Evolutionary conservation across 768 basidiomycete genomes (phyloP), one percentile per base, ranked within the genome.

Genomic region (Lactarius quietus): DNA sequence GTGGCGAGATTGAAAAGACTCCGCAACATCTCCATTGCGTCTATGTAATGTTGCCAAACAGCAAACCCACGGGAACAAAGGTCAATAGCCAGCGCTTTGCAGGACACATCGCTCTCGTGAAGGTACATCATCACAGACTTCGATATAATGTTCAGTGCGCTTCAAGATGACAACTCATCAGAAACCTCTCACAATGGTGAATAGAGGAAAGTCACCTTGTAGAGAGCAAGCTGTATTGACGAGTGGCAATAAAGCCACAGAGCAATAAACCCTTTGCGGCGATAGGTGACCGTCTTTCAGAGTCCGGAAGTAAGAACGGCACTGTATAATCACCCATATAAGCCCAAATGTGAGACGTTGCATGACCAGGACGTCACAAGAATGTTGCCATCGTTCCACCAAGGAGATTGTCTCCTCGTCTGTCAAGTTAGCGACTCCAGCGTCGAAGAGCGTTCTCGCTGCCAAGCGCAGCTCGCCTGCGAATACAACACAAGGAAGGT

Each of bases 21-120:
- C 6, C 96, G 87, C 20, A 98, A 78, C 61, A 97, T 87, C 64
- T 89, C 88, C 80, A 94, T 90, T 0, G 94, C 86, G 69, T 98
- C 95, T 64, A 95, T 82, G 70, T 95, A 94, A 69, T 93, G 87
- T 72, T 97, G 94, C 95, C 95, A 98, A 57, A 95, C 86, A 53
- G 89, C 84, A 73, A 98, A 98, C 0, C 96, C 96, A 53, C 91
- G 86, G 1, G 91, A 88, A 70, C 92, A 94, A 12, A 98, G 80
- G 71, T 98, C 96, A 68, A 97, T 87, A 0, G 92, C 93, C 15
- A 95, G 79, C 4, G 85, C 79, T 8, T 88, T 80, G 73, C 91
- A 84, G 1, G 79, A 79, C 0, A 87, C 86, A 8, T 81, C 78
- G 57, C 89, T 86, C 64, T 92, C 88, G 61, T 92, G 83, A 15